Evolutionary conservation across 1,284 basidiomycete species (phyloP).

Genomic region (Peniophora sp.): DNA sequence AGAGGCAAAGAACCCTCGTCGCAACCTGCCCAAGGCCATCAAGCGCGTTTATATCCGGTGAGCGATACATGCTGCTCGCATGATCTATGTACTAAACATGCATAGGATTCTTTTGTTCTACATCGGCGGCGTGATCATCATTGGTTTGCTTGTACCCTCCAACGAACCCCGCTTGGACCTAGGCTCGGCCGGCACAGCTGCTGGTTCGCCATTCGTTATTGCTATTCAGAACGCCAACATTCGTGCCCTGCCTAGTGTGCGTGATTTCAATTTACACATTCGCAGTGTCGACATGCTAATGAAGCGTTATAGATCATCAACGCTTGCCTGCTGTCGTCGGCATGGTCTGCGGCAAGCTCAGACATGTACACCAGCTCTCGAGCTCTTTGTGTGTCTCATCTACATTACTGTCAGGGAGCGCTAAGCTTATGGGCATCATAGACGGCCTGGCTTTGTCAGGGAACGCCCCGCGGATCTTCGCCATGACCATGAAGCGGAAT

Average conservation of each 20-base stretch:
- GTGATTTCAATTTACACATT: slow-evolving; percentile 10
- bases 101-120: slow-evolving; percentile 61
- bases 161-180: slow-evolving; percentile 52
- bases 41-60: slow-evolving; percentile 59
- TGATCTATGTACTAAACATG: too few species aligned
- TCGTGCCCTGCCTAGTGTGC: slow-evolving; percentile 45
- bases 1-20: slow-evolving; percentile 58
- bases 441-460: slow-evolving; percentile 72
- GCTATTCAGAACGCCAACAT: slow-evolving; percentile 72
- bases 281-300: not conserved
- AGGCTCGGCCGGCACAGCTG: slow-evolving; percentile 46
- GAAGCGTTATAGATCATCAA: slow-evolving; percentile 60
- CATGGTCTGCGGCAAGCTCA: slow-evolving; percentile 81
- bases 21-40: slow-evolving; percentile 63
- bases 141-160: slow-evolving; percentile 74
- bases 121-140: slow-evolving; percentile 46
- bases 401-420: too few species aligned
- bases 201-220: slow-evolving; percentile 81
- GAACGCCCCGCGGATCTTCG: slow-evolving; percentile 74
- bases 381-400: slow-evolving; percentile 57
- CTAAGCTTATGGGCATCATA: slow-evolving; percentile 16
- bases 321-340: slow-evolving; percentile 77
- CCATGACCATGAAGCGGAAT: slow-evolving; percentile 45
- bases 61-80: not conserved
- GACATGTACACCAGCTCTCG: slow-evolving; percentile 80